Evolutionary conservation across 177 flowering plant species (phyloP).

Genomic region (Vitis hybrid): DNA sequence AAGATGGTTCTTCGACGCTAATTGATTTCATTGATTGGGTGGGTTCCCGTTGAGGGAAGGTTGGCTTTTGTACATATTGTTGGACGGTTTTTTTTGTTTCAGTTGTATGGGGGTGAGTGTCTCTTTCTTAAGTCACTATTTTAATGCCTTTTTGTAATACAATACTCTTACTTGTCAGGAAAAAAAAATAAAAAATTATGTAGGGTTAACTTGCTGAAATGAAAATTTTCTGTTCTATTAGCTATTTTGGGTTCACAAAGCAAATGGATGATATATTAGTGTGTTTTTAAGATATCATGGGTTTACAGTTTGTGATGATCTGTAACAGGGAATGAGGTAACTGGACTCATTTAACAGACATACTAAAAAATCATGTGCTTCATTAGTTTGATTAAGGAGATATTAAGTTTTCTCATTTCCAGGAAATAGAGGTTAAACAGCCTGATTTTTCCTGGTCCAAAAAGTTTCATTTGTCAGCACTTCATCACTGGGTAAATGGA

Average conservation of each 20-base stretch:
- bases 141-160: neutral
- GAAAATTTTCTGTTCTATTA: too few species aligned
- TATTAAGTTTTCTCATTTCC: neutral
- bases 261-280: too few species aligned
- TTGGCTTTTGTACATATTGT: too few species aligned
- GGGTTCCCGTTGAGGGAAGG: too few species aligned
- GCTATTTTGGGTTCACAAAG: too few species aligned
- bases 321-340: neutral
- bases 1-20: too few species aligned
- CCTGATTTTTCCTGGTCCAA: neutral
- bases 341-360: neutral
- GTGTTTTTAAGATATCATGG: neutral
- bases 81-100: too few species aligned
- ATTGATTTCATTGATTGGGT: too few species aligned
- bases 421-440: neutral
- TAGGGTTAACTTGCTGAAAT: neutral
- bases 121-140: neutral
- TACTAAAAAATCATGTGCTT: neutral
- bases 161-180: too few species aligned
- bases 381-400: neutral
- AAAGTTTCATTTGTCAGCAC: neutral
- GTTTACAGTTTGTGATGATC: neutral
- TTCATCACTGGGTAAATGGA: neutral
- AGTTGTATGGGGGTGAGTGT: too few species aligned
- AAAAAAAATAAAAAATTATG: neutral